phyloP scores from a whole-genome alignment of 208 protist species.

The Acanthamoeba rhysodes region DNA sequence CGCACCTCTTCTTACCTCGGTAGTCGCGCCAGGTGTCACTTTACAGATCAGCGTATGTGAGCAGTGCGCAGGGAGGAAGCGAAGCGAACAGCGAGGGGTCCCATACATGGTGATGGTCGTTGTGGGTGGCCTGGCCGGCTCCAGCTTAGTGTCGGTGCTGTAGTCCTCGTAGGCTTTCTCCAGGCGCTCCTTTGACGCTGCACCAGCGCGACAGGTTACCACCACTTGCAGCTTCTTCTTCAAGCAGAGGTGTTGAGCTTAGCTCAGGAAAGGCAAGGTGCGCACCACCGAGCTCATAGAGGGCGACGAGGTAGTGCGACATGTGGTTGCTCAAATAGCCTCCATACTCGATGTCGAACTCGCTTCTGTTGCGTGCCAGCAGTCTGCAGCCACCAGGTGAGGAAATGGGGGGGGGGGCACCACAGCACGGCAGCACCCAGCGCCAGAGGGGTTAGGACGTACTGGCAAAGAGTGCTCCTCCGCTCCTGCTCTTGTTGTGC shows the following conservation, averaged over 20 bases:
- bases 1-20: conserved; percentile 18
- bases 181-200: conserved; percentile 45
- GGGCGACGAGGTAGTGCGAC: conserved; percentile 60
- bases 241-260: too few relatives aligned
- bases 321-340: conserved; percentile 59
- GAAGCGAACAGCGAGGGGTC: too few relatives aligned
- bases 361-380: background rate
- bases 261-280: background rate
- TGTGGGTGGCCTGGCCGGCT: conserved; percentile 12
- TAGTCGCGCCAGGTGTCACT: background rate
- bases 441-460: too few relatives aligned
- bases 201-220: background rate
- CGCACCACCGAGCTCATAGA: conserved; percentile 57
- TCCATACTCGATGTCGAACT: conserved; percentile 59
- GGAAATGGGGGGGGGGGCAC: background rate
- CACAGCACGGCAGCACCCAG: too few relatives aligned
- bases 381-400: conserved; percentile 6
- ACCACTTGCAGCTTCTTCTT: background rate
- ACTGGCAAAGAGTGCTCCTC: too few relatives aligned
- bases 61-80: too few relatives aligned
- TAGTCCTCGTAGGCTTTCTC: conserved; percentile 35
- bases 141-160: background rate
- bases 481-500: too few relatives aligned
- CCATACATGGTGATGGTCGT: background rate
- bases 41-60: too few relatives aligned